Evolutionary conservation across 805 yeast genomes (phyloP), one percentile per base, ranked within the genome.

Genomic region (Hanseniaspora thailandica): DNA sequence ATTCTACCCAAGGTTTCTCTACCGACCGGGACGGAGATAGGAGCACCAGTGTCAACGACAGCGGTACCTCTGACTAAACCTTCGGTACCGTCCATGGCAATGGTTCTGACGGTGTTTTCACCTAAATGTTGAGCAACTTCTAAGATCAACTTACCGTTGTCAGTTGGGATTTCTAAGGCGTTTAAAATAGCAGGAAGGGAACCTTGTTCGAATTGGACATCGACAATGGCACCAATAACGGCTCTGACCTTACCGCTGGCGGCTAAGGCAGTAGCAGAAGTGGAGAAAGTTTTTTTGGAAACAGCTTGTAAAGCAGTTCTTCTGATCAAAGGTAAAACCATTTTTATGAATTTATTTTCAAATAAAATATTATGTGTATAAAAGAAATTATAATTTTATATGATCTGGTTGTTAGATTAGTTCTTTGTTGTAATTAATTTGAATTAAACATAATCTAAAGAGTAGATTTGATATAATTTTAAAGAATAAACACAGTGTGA

Each of bases 21-120:
- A 72, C 98, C 98, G 63, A 93, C 98, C 66, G 98, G 98, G 66
- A 93, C 95, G 65, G 96, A 83, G 73, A 93, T 93, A 75, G 98
- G 98, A 61, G 96, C 78, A 74, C 98, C 98, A 62, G 97, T 89
- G 79, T 93, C 98, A 61, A 69, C 62, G 67, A 93, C 98, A 57
- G 76, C 55, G 69, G 84, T 82, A 74, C 98, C 98, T 82, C 98
- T 90, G 67, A 88, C 96, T 69, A 93, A 83, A 87, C 98, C 98
- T 76, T 90, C 97, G 66, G 98, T 93, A 86, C 97, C 97, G 75
- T 93, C 98, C 98, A 93, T 93, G 71, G 98, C 97, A 84, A 93
- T 93, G 72, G 98, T 84, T 84, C 98, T 90, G 73, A 93, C 97
- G 66, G 97, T 85, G 86, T 88, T 88, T 81, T 93, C 97, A 81